These are phyloP conservation scores for Parasitella parasitica DNA, from an alignment of 371 early-diverging fungal genomes.

Conservation along the genomic window DNA sequence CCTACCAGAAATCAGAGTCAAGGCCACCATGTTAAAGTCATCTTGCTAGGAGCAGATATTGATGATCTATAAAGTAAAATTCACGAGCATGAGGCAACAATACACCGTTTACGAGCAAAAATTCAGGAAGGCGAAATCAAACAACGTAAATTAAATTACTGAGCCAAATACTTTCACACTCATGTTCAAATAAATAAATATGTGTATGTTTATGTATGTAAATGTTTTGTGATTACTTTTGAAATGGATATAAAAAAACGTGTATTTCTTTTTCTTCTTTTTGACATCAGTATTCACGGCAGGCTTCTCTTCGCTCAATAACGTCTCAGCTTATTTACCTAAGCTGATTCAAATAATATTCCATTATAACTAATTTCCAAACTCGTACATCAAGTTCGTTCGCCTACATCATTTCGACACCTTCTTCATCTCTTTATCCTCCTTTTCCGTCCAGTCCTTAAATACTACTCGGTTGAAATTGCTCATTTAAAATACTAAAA, in stretches of 20 bases:
- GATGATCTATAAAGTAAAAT: not conserved
- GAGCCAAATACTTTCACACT: not conserved
- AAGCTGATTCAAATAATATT: conserved; percentile 3
- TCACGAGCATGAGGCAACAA: not conserved
- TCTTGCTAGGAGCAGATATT: no score
- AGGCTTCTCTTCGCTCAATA: not conserved
- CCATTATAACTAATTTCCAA: not conserved
- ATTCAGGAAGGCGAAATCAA: conserved; percentile 8
- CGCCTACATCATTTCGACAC: conserved; percentile 1
- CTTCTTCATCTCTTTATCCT: conserved; percentile 5
- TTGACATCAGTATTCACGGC: not conserved
- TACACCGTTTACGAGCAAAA: not conserved
- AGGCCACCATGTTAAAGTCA: no score
- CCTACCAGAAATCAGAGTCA: not conserved
- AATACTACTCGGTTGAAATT: not conserved
- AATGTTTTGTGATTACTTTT: no score
- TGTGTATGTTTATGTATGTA: no score
- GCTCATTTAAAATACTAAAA: conserved; percentile 4
- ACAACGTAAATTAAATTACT: conserved; percentile 3
- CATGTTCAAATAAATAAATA: no score
- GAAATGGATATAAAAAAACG: no score
- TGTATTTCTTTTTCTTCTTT: not conserved
- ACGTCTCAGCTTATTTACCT: not conserved
- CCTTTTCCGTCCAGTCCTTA: conserved; percentile 4
- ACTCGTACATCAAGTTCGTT: not conserved